Evolutionary conservation across 2,329 filamentous ascomycete species (phyloP).

Genomic region (Aspergillus awamori): DNA sequence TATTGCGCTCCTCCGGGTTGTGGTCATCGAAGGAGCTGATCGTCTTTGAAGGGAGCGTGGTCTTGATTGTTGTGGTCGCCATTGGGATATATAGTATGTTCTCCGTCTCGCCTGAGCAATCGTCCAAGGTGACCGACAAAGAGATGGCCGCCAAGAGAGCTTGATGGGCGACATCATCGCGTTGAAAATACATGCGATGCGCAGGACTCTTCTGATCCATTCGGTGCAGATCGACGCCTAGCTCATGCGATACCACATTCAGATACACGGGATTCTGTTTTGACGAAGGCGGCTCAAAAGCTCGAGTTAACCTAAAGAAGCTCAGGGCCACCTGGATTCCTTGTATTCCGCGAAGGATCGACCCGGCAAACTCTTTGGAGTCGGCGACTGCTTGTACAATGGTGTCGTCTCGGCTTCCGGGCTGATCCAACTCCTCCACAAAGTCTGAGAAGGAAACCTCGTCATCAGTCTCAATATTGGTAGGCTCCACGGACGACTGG

Average conservation of each 20-base stretch:
- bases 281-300: slow-evolving; percentile 68
- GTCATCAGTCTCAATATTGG: slow-evolving; percentile 50
- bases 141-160: slow-evolving; percentile 89
- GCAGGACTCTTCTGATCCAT: slow-evolving; percentile 90
- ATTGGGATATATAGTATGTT: slow-evolving; percentile 92
- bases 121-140: slow-evolving; percentile 86
- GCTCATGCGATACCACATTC: slow-evolving; percentile 92
- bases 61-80: slow-evolving; percentile 93
- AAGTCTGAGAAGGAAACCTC: slow-evolving; percentile 71
- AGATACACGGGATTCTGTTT: slow-evolving; percentile 73
- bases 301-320: slow-evolving; percentile 83
- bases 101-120: slow-evolving; percentile 82
- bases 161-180: slow-evolving; percentile 91
- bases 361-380: slow-evolving; percentile 88
- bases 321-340: slow-evolving; percentile 95
- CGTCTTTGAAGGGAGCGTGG: slow-evolving; percentile 91
- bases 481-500: slow-evolving; percentile 36
- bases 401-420: slow-evolving; percentile 67
- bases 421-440: slow-evolving; percentile 71
- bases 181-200: slow-evolving; percentile 97
- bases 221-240: slow-evolving; percentile 88
- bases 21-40: slow-evolving; percentile 73
- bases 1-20: slow-evolving; percentile 81
- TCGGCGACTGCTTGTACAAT: slow-evolving; percentile 85
- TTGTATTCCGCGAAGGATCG: slow-evolving; percentile 87